These are phyloP conservation scores for Plantago rigida DNA, from an alignment of 305 asterid genomes.

Conservation along the genomic window DNA sequence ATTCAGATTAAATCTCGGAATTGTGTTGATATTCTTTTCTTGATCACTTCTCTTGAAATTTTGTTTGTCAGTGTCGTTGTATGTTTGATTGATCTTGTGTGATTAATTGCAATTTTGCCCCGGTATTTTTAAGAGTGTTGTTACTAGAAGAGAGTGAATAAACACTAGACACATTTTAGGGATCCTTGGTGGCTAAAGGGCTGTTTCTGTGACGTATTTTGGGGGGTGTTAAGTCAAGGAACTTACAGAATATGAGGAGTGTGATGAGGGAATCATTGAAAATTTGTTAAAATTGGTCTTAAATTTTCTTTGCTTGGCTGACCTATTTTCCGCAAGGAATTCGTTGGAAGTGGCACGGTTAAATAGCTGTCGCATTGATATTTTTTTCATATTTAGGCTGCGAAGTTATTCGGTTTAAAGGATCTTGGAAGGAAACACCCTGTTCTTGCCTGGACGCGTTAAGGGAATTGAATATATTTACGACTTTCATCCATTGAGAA, in stretches of 20 bases:
- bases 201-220: slow-evolving; percentile 24
- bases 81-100: slow-evolving; percentile 26
- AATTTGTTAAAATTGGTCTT: slow-evolving; percentile 26
- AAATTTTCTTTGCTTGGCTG: slow-evolving; percentile 33
- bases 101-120: neutral
- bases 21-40: slow-evolving; percentile 3
- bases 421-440: slow-evolving; percentile 22
- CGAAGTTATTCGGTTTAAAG: slow-evolving; percentile 16
- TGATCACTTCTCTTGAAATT: too few relatives aligned
- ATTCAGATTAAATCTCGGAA: slow-evolving; percentile 24
- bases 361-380: slow-evolving; percentile 28
- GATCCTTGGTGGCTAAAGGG: slow-evolving; percentile 28
- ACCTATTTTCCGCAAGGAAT: slow-evolving; percentile 25
- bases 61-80: slow-evolving; percentile 26
- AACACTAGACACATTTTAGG: slow-evolving; percentile 30
- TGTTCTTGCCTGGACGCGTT: slow-evolving; percentile 13
- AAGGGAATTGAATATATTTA: slow-evolving; percentile 19
- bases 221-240: slow-evolving; percentile 22
- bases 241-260: slow-evolving; percentile 41
- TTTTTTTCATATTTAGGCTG: slow-evolving; percentile 23
- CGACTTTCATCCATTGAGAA: slow-evolving; percentile 22
- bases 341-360: slow-evolving; percentile 26
- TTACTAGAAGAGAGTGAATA: neutral
- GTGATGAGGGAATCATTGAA: slow-evolving; percentile 28
- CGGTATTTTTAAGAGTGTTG: too few relatives aligned